These are phyloP conservation scores for Sisymbrium irio DNA, from an alignment of 345 rosid genomes.

Conservation along the genomic window DNA sequence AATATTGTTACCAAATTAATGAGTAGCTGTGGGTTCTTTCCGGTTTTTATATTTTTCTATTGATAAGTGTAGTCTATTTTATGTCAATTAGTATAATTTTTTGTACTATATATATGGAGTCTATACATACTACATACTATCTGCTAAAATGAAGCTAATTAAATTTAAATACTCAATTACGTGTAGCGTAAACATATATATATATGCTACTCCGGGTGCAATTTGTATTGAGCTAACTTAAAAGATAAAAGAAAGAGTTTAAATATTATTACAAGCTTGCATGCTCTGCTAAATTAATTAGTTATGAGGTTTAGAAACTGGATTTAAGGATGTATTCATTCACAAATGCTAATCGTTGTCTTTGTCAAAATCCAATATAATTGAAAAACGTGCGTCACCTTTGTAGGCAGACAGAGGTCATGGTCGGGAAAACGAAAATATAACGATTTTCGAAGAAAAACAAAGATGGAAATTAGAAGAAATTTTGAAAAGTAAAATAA, in stretches of 20 bases:
- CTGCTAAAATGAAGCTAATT: no score
- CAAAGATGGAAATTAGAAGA: background rate
- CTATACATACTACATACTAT: no score
- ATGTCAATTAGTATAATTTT: no score
- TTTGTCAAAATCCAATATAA: constrained; percentile 12
- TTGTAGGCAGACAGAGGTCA: constrained; percentile 19
- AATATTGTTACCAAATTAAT: no score
- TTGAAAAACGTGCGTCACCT: constrained; percentile 17
- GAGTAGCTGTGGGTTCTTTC: no score
- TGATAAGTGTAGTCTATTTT: no score
- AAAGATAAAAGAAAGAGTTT: no score
- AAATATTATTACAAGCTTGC: background rate
- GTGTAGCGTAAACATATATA: no score
- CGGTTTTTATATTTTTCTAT: no score
- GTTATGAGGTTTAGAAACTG: background rate
- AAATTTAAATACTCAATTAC: no score
- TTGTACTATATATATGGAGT: no score
- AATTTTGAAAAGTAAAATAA: background rate
- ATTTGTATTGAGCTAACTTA: background rate
- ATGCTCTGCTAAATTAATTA: background rate
- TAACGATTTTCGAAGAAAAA: background rate
- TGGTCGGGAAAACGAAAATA: constrained; percentile 12
- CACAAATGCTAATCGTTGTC: background rate
- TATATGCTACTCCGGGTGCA: no score
- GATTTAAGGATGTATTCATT: background rate